phyloP scores from a whole-genome alignment of 805 yeast genomes.

The Starmerella floris region DNA sequence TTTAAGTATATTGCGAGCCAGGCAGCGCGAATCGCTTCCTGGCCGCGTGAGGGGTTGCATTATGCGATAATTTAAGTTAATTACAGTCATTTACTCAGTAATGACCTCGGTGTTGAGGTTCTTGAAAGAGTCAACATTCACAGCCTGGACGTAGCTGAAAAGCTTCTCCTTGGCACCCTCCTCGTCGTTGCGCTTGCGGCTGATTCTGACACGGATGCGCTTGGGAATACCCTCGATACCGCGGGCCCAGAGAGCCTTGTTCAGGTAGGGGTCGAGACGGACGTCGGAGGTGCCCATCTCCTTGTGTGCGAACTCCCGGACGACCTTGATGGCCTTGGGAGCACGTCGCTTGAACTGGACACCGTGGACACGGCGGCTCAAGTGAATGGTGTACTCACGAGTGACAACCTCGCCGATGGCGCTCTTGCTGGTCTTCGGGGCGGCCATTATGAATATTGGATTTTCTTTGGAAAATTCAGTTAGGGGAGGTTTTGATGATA shows the following conservation, averaged over 20 bases:
- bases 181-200: conserved; percentile 99
- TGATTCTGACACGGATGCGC: conserved; percentile 97
- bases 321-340: conserved; percentile 98
- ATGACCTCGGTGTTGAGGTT: conserved; percentile 97
- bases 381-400: conserved; percentile 99
- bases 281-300: conserved; percentile 99
- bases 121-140: conserved; percentile 85
- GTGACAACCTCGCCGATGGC: conserved; percentile 98
- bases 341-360: conserved; percentile 99
- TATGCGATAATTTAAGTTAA: conserved; percentile 17
- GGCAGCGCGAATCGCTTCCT: no score
- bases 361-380: conserved; percentile 99
- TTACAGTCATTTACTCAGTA: conserved; percentile 42
- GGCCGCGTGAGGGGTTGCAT: no score
- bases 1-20: no score
- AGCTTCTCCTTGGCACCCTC: conserved; percentile 97
- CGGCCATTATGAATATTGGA: conserved; percentile 28
- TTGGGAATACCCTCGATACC: conserved; percentile 98
- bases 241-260: conserved; percentile 98
- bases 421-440: conserved; percentile 31
- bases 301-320: conserved; percentile 94
- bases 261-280: conserved; percentile 96
- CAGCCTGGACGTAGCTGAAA: conserved; percentile 97
- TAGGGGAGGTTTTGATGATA: conserved; percentile 1
- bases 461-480: conserved; percentile 12